phyloP scores from a whole-genome alignment of 148 eudicot genomes.

The Rhododendron kiyosumense region DNA sequence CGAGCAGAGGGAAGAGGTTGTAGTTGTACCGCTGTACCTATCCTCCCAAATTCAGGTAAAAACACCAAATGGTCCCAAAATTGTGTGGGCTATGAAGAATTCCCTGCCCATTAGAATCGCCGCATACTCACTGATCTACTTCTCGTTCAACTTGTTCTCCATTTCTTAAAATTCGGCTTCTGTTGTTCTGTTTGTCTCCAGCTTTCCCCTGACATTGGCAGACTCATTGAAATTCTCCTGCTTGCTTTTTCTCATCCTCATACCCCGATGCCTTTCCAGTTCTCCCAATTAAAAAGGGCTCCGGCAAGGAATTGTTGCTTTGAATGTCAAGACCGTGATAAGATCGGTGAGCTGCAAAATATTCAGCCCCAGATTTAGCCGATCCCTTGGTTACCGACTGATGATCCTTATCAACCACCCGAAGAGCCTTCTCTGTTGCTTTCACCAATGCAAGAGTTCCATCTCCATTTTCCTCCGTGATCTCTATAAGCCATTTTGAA shows the following conservation, averaged over 20 bases:
- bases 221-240: not conserved
- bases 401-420: constrained; percentile 33
- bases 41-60: not conserved
- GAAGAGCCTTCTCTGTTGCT: constrained; percentile 62
- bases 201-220: not conserved
- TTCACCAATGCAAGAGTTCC: constrained; percentile 49
- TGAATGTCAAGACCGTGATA: constrained; percentile 75
- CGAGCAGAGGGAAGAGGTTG: not conserved
- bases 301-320: constrained; percentile 37
- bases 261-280: constrained; percentile 88
- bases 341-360: constrained; percentile 50
- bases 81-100: not conserved
- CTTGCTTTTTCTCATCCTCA: constrained; percentile 40
- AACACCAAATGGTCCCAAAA: constrained; percentile 3
- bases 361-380: constrained; percentile 75
- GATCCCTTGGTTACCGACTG: constrained; percentile 33
- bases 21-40: not conserved
- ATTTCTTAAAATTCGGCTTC: not conserved
- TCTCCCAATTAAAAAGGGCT: constrained; percentile 64
- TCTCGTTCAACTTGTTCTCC: not conserved
- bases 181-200: not conserved
- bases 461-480: constrained; percentile 32
- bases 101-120: not conserved
- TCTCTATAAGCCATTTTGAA: constrained; percentile 26
- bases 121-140: not conserved